Base-by-base conservation (phyloP, 208 protist genomes). In the Leishmania braziliensis region DNA sequence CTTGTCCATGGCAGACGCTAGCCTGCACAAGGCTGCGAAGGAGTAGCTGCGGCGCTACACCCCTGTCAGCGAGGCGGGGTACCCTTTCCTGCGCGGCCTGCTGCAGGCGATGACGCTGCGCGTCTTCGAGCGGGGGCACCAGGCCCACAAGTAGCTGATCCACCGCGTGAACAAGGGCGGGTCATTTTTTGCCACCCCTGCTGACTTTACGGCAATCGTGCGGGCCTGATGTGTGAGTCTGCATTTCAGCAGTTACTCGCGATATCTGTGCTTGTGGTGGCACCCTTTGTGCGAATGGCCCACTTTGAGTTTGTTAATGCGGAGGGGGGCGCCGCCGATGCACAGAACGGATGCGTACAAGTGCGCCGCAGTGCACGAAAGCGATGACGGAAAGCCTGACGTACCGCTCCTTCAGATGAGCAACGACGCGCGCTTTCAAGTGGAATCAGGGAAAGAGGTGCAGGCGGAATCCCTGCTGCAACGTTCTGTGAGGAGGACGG, bases 71-170 rank as follows among this genome's bases (percentile, higher is more conserved):
- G 65, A 51, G n/a, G 18, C 79, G 4, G 82, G 89, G 16, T 68
- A 70, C 18, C 79, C 77, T 33, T 94, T 89, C 78, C 63, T 84
- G 39, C 81, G 86, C 23, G 69, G 76, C 14, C 46, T 89, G 9
- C 88, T 84, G 26, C 84, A 86, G 77, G 77, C 90, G 33, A 75
- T 95, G 46, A 87, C 84, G 3, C 80, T 95, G 77, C 90, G 92
- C 66, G 90, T 92, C 62, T 91, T 84, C 72, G 90, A 96, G 78
- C 84, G 86, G 29, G 79, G 75, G 36, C 94, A 95, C 72, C 79
- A 62, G 12, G 89, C 88, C 3, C 60, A 76, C 8, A 29, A 88
- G 20, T 96, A 91, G 92, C 72, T 93, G 50, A 29, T 77, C 16
- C 68, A 89, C 58, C 51, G 75, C 16, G 16, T 43, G 33, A 18